phyloP scores from a whole-genome alignment of 441 rosid genomes.

The Melastoma candidum region DNA sequence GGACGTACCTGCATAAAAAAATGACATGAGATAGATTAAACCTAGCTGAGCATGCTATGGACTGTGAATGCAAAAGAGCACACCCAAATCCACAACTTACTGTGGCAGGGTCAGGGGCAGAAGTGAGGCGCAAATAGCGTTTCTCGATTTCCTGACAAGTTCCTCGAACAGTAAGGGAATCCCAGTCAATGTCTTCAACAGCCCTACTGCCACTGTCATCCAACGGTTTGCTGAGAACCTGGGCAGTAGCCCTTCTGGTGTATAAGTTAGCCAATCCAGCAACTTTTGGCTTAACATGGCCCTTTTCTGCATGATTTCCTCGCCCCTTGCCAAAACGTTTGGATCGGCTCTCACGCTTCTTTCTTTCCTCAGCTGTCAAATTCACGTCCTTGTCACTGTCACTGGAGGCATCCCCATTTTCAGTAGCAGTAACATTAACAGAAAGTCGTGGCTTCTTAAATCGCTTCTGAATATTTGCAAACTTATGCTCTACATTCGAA shows the following conservation, averaged over 20 bases:
- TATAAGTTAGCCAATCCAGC: conserved; percentile 57
- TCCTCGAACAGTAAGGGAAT: conserved; percentile 92
- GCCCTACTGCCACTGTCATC: conserved; percentile 82
- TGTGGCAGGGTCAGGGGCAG: conserved; percentile 96
- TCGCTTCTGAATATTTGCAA: conserved; percentile 50
- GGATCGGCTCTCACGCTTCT: conserved; percentile 85
- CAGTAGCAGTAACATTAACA: conserved; percentile 33
- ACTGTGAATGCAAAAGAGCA: conserved; percentile 1
- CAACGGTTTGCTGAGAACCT: conserved; percentile 60
- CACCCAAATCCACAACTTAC: conserved; percentile 28
- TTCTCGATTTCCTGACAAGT: conserved; percentile 96
- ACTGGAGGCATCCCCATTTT: conserved; percentile 78
- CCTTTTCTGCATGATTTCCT: conserved; percentile 48
- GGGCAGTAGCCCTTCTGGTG: conserved; percentile 66
- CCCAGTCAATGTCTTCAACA: conserved; percentile 99
- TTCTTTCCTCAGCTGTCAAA: conserved; percentile 75
- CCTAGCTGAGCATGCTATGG: neutral
- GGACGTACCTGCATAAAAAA: conserved; percentile 79
- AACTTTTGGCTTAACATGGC: conserved; percentile 47
- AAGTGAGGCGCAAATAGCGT: conserved; percentile 96
- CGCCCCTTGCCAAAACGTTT: conserved; percentile 84
- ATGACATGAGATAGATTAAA: conserved; percentile 1
- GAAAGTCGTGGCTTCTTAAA: conserved; percentile 69
- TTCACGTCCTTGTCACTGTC: conserved; percentile 84
- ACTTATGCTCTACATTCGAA: conserved; percentile 37